Conservation (phyloP, 2,329 filamentous ascomycete species). For the Xylaria sp. region DNA sequence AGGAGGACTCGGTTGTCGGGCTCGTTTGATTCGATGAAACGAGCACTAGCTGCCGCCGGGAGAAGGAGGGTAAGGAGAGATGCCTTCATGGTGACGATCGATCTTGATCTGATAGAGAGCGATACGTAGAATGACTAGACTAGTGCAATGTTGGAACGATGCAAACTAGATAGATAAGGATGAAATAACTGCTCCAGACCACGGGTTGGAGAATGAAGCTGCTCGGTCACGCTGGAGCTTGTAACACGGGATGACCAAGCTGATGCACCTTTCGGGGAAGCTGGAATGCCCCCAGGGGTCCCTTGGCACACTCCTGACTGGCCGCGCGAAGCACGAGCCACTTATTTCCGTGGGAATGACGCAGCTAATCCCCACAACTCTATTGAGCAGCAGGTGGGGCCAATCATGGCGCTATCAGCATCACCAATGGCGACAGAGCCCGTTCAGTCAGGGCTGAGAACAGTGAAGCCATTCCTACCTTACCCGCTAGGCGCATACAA, state of each 20-base stretch:
- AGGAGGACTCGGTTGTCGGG: constrained; percentile 52
- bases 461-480: too few species aligned
- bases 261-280: too few species aligned
- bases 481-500: too few species aligned
- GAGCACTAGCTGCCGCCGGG: constrained; percentile 54
- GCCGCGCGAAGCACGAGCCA: neutral
- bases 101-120: neutral
- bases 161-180: neutral
- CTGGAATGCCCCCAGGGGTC: neutral
- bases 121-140: neutral
- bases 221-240: constrained; percentile 8
- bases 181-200: neutral
- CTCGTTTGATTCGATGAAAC: constrained; percentile 59
- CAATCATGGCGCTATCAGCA: too few species aligned
- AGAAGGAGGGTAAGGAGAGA: constrained; percentile 59
- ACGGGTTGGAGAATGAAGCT: neutral
- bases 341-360: too few species aligned
- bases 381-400: too few species aligned
- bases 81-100: constrained; percentile 40
- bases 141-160: constrained; percentile 3
- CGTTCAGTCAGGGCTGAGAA: too few species aligned
- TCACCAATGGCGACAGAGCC: too few species aligned
- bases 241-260: constrained; percentile 14
- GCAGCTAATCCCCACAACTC: too few species aligned
- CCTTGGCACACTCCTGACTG: neutral